A percentile compares a stretch with the other conserved stretches of the same genome.
Evolutionary conservation across 2,329 filamentous ascomycete species (phyloP).

Genomic region (Monilinia vaccinii-corymbosi): DNA sequence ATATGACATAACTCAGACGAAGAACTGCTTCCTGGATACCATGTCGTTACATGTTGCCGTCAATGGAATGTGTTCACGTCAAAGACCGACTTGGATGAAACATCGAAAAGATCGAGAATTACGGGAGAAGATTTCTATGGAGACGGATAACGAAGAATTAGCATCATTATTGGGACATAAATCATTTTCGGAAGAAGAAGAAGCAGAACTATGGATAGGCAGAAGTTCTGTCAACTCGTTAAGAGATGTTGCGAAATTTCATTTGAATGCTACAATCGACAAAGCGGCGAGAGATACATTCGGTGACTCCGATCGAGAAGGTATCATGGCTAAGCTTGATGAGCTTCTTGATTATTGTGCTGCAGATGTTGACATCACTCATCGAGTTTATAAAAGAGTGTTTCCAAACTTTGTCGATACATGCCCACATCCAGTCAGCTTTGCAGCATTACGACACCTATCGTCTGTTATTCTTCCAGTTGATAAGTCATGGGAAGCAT

Average conservation of each 20-base stretch:
- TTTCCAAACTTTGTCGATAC: conserved; percentile 82
- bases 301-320: conserved; percentile 65
- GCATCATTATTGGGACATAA: conserved; percentile 60
- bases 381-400: conserved; percentile 87
- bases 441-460: conserved; percentile 86
- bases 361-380: conserved; percentile 85
- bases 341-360: conserved; percentile 90
- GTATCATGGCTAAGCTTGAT: conserved; percentile 63
- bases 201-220: conserved; percentile 82
- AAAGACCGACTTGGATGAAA: conserved; percentile 95
- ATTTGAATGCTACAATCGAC: conserved; percentile 84
- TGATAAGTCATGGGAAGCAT: conserved; percentile 77
- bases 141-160: conserved; percentile 63
- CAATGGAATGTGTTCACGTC: conserved; percentile 97
- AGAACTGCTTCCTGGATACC: conserved; percentile 85
- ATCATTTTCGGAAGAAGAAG: conserved; percentile 68
- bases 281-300: conserved; percentile 84
- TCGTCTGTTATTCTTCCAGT: conserved; percentile 88
- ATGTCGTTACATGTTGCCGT: conserved; percentile 98
- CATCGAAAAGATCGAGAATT: conserved; percentile 85
- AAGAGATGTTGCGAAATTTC: conserved; percentile 91
- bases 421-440: conserved; percentile 95
- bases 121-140: conserved; percentile 66
- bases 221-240: conserved; percentile 92
- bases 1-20: conserved; percentile 73